Evolutionary conservation across 805 yeast species (phyloP).

Genomic region (Myxozyma udenii): DNA sequence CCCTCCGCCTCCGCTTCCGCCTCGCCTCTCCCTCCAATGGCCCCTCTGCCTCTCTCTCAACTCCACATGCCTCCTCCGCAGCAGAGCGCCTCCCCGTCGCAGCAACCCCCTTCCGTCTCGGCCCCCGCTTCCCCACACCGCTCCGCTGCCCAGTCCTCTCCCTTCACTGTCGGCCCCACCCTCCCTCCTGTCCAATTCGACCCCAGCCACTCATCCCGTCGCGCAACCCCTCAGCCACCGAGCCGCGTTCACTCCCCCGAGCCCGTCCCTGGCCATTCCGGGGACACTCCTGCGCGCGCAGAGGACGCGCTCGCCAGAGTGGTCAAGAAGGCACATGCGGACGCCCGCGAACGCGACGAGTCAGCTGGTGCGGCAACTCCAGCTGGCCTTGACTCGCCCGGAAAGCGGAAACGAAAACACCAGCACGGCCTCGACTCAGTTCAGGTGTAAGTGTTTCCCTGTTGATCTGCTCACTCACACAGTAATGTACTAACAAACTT

Average conservation of each 20-base stretch:
- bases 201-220: constrained; percentile 23
- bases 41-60: too few species aligned
- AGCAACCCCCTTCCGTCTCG: neutral
- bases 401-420: neutral
- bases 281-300: constrained; percentile 32
- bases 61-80: too few species aligned
- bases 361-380: neutral
- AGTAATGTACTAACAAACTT: too few species aligned
- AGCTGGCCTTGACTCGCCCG: neutral
- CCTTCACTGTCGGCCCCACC: constrained; percentile 29
- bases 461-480: too few species aligned
- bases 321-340: constrained; percentile 23
- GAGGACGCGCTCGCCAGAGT: constrained; percentile 41
- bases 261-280: too few species aligned
- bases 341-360: neutral
- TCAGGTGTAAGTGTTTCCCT: too few species aligned
- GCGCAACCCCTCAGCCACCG: constrained; percentile 10
- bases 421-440: too few species aligned
- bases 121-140: neutral
- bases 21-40: too few species aligned
- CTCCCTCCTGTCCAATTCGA: constrained; percentile 36
- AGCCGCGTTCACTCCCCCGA: neutral
- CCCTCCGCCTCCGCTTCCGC: too few species aligned
- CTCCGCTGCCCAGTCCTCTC: constrained; percentile 13
- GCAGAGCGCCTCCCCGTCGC: too few species aligned